Evolutionary conservation across 495 filamentous ascomycete species (phyloP).

Genomic region (Penicillium tannophilum): DNA sequence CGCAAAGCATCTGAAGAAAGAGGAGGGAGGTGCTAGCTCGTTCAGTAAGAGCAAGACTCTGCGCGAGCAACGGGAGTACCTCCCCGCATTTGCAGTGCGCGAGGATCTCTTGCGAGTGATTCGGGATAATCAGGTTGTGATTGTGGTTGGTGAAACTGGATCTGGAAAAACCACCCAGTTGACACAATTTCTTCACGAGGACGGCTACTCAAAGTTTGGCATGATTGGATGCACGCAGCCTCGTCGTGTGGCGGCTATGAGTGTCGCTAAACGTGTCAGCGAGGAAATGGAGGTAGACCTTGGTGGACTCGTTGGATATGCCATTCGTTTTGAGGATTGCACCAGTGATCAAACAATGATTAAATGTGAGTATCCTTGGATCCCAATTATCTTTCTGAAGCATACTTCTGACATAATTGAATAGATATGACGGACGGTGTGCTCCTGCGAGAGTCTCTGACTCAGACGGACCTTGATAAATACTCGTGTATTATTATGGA

Average conservation of each 20-base stretch:
- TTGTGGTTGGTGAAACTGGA: slow-evolving; percentile 95
- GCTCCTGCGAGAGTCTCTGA: slow-evolving; percentile 87
- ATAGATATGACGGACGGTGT: slow-evolving; percentile 97
- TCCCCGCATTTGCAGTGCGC: slow-evolving; percentile 95
- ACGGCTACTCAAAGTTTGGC: slow-evolving; percentile 82
- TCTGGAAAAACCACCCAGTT: slow-evolving; percentile 97
- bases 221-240: slow-evolving; percentile 97
- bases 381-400: background rate
- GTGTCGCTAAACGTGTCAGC: slow-evolving; percentile 95
- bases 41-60: slow-evolving; percentile 93
- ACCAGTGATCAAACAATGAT: slow-evolving; percentile 92
- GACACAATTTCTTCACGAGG: slow-evolving; percentile 93
- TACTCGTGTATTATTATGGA: slow-evolving; percentile 99
- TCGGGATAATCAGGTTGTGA: slow-evolving; percentile 93
- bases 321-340: slow-evolving; percentile 98
- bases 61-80: slow-evolving; percentile 87
- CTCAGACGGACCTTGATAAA: slow-evolving; percentile 88
- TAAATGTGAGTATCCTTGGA: slow-evolving; percentile 62
- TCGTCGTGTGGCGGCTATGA: slow-evolving; percentile 96
- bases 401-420: slow-evolving; percentile 23
- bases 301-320: slow-evolving; percentile 88
- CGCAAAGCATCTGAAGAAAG: slow-evolving; percentile 85
- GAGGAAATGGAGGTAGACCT: slow-evolving; percentile 99
- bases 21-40: slow-evolving; percentile 76
- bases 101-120: slow-evolving; percentile 95